Evolutionary conservation across 2,329 filamentous ascomycete species (phyloP).

Genomic region (Oidium heveae): DNA sequence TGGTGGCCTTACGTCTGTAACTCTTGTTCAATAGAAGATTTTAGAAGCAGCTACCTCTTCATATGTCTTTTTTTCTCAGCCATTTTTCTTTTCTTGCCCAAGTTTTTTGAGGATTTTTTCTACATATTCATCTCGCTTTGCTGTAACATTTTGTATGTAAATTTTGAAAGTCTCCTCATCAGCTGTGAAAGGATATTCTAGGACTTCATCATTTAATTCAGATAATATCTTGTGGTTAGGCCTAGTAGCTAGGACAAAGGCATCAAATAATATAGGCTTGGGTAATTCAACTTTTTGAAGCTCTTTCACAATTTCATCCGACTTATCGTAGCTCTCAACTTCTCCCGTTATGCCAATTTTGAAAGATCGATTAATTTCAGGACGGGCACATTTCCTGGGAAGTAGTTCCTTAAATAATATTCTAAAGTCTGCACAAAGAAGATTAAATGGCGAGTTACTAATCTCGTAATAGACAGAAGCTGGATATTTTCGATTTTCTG

Average conservation of each 20-base stretch:
- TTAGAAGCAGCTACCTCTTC: too few species aligned
- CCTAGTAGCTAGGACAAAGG: background rate
- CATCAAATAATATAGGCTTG: background rate
- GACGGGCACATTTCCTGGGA: background rate
- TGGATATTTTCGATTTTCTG: background rate
- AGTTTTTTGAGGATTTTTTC: background rate
- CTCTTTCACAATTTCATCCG: background rate
- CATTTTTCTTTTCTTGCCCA: too few species aligned
- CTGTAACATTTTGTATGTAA: background rate
- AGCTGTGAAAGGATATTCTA: background rate
- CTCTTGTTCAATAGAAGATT: too few species aligned
- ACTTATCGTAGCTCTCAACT: background rate
- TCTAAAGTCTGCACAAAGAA: background rate
- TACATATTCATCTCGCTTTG: background rate
- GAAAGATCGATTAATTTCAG: background rate
- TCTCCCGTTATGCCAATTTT: background rate
- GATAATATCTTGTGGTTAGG: background rate
- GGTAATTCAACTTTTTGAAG: background rate
- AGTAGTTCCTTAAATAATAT: background rate
- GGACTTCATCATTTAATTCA: background rate
- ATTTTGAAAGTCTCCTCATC: background rate
- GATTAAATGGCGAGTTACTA: background rate
- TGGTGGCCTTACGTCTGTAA: too few species aligned
- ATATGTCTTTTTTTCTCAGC: too few species aligned
- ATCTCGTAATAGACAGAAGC: background rate